A percentile compares a stretch with the other conserved stretches of the same genome.
phyloP scores from a whole-genome alignment of 306 rosid genomes.

The Clitoria ternatea region DNA sequence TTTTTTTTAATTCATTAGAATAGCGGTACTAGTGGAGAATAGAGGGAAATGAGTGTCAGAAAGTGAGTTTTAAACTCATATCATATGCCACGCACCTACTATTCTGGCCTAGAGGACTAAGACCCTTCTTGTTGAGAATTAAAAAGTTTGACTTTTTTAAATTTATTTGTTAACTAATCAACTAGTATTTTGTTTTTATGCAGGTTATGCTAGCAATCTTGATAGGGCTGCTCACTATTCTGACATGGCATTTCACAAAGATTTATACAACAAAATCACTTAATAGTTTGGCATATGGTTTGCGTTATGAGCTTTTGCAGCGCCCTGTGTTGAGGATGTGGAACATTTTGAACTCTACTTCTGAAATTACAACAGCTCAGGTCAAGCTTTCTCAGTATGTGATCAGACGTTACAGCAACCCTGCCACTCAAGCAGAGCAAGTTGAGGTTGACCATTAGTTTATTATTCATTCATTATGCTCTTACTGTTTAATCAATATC shows the following conservation, averaged over 20 bases:
- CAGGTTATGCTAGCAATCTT: constrained; percentile 96
- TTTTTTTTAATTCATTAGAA: too few species aligned
- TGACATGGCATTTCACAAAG: constrained; percentile 98
- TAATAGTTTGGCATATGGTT: constrained; percentile 78
- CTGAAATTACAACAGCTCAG: constrained; percentile 91
- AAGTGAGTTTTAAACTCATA: too few species aligned
- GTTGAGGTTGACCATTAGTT: constrained; percentile 65
- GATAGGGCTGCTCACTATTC: constrained; percentile 84
- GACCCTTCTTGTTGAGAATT: too few species aligned
- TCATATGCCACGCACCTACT: too few species aligned
- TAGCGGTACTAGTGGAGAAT: too few species aligned
- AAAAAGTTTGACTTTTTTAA: too few species aligned
- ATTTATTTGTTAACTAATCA: neutral
- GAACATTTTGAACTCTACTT: constrained; percentile 86
- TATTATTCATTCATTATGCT: neutral
- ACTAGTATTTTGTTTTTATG: constrained; percentile 4
- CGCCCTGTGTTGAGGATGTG: constrained; percentile 95
- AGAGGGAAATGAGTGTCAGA: too few species aligned
- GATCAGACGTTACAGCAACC: constrained; percentile 65
- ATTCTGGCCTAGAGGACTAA: too few species aligned
- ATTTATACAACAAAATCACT: constrained; percentile 80
- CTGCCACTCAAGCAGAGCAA: constrained; percentile 80
- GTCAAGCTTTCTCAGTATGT: constrained; percentile 83
- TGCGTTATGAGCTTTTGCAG: constrained; percentile 89
- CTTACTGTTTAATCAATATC: neutral